Base-by-base conservation (phyloP, 2,329 filamentous ascomycete species). In the Ophiosphaerella narmari region DNA sequence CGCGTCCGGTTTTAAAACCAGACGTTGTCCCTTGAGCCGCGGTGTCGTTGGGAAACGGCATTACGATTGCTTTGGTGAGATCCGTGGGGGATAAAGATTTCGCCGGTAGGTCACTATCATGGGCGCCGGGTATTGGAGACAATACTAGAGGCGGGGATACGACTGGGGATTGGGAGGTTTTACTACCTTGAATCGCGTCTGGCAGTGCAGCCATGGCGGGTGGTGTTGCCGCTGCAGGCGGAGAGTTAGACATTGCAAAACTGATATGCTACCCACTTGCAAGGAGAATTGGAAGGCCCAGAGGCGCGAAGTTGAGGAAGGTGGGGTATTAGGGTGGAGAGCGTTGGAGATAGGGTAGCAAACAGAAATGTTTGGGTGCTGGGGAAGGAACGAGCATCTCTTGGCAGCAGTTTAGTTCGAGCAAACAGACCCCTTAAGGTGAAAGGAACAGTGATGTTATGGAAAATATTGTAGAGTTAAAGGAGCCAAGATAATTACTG, bases 21-120 rank as follows among this genome's bases (percentile, higher is more conserved):
- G 33, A n/a, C 41, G 36, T 26, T 16, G 26, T 23, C n/a, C 13
- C 41, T 26, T 32, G 40, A 2, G 14, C 16, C 5, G 29, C 29
- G 26, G 43, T 41, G 18, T 41, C 39, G 46, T 37, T 21, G 13
- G 43, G 48, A 32, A 29, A 14, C 12, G 41, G 24, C 26, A 40
- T 37, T 32, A 43, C 48, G 7, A 56, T 48, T 3, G 52, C 48
- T 26, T 57, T 52, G 2, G 60, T 54, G 39, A 48, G 52, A 9
- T 3, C 26, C 4, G 26, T 23, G 12, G 24, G 12, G 14, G 39
- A 31, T 23, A 31, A 24, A 18, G 23, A 47, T 5, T 16, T 40
- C 36, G 43, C 46, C 38, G 5, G 38, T 8, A 6, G 7, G 6
- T 11, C 11, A 11, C 26, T 29, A 11, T 11, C 11, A 3, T 29